These are phyloP conservation scores for Bryum argenteum DNA, from an alignment of 225 moss, liverwort and hornwort species.

Conservation along the genomic window DNA sequence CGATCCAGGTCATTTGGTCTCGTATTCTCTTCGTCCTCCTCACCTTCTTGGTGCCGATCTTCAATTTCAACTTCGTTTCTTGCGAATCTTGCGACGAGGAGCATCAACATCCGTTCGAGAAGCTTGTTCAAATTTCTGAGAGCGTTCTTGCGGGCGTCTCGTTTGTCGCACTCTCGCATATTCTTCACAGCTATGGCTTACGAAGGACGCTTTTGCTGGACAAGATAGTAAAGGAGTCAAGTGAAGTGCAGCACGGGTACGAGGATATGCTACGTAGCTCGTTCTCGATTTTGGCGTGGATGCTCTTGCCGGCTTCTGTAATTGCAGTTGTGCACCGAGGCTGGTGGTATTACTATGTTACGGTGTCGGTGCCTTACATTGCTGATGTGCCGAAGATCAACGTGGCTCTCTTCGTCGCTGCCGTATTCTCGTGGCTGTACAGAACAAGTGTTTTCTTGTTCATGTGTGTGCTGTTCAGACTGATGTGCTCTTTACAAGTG, in stretches of 20 bases:
- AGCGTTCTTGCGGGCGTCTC: constrained; percentile 74
- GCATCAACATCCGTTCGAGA: constrained; percentile 77
- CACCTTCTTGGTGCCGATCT: constrained; percentile 55
- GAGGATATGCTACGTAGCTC: constrained; percentile 65
- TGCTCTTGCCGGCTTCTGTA: constrained; percentile 63
- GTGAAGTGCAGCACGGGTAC: constrained; percentile 65
- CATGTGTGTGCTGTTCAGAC: constrained; percentile 80
- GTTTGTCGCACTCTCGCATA: constrained; percentile 63
- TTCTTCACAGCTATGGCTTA: constrained; percentile 69
- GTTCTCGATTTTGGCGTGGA: constrained; percentile 57
- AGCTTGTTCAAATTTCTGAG: constrained; percentile 71
- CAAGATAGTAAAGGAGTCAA: constrained; percentile 66
- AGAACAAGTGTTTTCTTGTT: constrained; percentile 82
- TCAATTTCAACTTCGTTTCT: constrained; percentile 57
- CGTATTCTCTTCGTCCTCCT: constrained; percentile 60
- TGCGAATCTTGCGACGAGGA: constrained; percentile 67
- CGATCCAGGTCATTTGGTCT: constrained; percentile 55
- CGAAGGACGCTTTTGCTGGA: constrained; percentile 76
- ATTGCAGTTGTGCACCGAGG: constrained; percentile 64
- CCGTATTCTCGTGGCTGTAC: constrained; percentile 71
- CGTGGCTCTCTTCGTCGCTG: constrained; percentile 50
- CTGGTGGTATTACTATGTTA: constrained; percentile 70
- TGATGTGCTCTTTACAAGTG: constrained; percentile 89
- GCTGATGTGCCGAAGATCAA: constrained; percentile 42
- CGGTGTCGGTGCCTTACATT: constrained; percentile 56